Conservation (phyloP, 345 rosid genomes). For the Pistacia vera region DNA sequence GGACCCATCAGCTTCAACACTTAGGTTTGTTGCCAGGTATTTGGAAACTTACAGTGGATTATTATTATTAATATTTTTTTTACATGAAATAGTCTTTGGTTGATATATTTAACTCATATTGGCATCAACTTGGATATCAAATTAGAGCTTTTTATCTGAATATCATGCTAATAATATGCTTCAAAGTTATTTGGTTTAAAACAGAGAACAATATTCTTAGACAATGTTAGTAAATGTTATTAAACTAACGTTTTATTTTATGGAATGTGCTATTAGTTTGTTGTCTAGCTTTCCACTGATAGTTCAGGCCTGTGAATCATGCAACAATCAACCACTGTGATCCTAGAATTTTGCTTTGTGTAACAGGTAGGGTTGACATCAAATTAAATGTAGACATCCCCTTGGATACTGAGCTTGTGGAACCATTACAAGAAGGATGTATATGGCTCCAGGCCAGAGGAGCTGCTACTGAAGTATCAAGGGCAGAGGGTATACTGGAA, state of each 20-base stretch:
- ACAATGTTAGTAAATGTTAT: background rate
- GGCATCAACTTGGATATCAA: background rate
- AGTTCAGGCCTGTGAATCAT: background rate
- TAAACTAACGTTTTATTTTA: background rate
- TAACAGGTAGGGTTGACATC: slow-evolving; percentile 71
- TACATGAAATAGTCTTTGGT: background rate
- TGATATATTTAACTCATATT: background rate
- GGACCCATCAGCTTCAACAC: slow-evolving; percentile 49
- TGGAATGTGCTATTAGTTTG: background rate
- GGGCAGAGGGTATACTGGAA: slow-evolving; percentile 39
- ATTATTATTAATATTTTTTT: background rate
- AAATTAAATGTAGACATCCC: slow-evolving; percentile 68
- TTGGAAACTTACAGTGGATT: slow-evolving; percentile 6
- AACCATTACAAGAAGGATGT: slow-evolving; percentile 75
- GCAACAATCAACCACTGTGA: background rate
- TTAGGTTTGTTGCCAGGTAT: slow-evolving; percentile 83
- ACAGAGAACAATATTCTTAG: background rate
- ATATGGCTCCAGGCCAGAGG: slow-evolving; percentile 92
- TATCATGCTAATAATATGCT: background rate
- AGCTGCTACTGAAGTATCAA: slow-evolving; percentile 53
- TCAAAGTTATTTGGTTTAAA: background rate
- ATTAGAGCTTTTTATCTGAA: background rate
- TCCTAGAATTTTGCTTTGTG: slow-evolving; percentile 20
- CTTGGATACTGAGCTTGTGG: slow-evolving; percentile 63
- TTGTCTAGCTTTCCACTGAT: background rate